Evolutionary conservation across 768 basidiomycete species (phyloP).

Genomic region (Termitomyces sp.): DNA sequence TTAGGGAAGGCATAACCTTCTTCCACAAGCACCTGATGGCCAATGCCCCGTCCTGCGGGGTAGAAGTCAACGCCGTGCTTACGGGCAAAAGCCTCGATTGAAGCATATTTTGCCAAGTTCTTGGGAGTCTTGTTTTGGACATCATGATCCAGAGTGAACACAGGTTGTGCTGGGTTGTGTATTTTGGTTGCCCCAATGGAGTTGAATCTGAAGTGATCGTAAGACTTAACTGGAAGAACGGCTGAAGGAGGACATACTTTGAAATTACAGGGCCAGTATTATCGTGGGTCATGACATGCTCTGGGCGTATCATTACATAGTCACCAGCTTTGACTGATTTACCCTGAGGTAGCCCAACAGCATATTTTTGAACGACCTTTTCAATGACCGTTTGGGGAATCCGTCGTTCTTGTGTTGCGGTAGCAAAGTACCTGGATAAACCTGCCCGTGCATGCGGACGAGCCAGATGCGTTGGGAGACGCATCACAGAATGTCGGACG

Average conservation of each 20-base stretch:
- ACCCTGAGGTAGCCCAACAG: constrained; percentile 80
- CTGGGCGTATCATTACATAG: constrained; percentile 99
- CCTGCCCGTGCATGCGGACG: constrained; percentile 1
- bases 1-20: constrained; percentile 98
- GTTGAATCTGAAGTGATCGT: constrained; percentile 63
- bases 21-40: constrained; percentile 95
- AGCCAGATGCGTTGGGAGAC: constrained; percentile 16
- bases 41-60: constrained; percentile 96
- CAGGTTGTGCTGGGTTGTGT: constrained; percentile 76
- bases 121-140: constrained; percentile 93
- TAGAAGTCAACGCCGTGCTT: constrained; percentile 88
- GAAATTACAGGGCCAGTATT: constrained; percentile 98
- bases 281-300: constrained; percentile 98
- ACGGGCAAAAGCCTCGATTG: constrained; percentile 88
- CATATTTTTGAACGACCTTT: constrained; percentile 96
- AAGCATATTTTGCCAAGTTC: constrained; percentile 89
- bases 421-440: constrained; percentile 24
- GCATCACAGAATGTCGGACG: constrained; percentile 8
- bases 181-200: constrained; percentile 89
- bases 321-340: constrained; percentile 89
- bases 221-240: neutral
- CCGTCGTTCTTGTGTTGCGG: constrained; percentile 20
- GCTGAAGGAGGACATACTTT: constrained; percentile 58
- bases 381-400: constrained; percentile 89
- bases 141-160: constrained; percentile 97